Base-by-base conservation (phyloP, 148 eudicot species). In the Rhododendron simsii region DNA sequence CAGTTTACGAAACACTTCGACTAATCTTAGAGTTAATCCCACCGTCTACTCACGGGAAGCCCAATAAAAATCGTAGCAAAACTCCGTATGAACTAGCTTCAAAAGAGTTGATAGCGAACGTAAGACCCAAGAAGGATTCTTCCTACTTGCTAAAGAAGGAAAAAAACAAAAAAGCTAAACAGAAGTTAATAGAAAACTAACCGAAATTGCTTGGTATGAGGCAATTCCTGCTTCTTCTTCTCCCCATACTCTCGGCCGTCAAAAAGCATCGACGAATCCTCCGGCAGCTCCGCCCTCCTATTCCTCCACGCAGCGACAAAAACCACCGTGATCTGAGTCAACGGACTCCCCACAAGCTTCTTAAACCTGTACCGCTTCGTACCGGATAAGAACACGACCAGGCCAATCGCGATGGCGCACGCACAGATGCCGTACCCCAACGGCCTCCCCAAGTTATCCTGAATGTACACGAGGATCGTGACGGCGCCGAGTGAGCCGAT, bases 131-230 rank as follows among this genome's bases (percentile, higher is more conserved):
- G 8, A 41, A 41, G 13, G 11, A 55, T 55, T 55, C 61, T 55
- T 61, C 57, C 20, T 61, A 21, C 26, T 61, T 61, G n/a, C 67
- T 21, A 1, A 61, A 61, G 57, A 2, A 20, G 57, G 57, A 1
- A 1, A 14, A 63, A 63, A 67, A 28, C 13, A 10, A 3, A 8
- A 65, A n/a, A 2, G 73, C 33, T n/a, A 10, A 63, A 30, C 5
- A 69, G 30, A 28, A 69, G 15, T 16, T 6, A 63, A 65, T 30
- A 13, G 15, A 16, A 57, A 39, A 91, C 93, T 88, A 9, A 97
- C 99, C 95, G 91, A 89, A 87, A 95, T 67, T 94, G 91, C 77
- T 93, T 93, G 94, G 91, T 92, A 48, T 91, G 98, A 6, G 96
- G 95, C 87, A 97, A 84, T 73, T 44, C 89, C 53, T 92, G 97